Evolutionary conservation across 148 eudicot genomes (phyloP), one percentile per base, ranked within the genome.

Genomic region (Talinum fruticosum): DNA sequence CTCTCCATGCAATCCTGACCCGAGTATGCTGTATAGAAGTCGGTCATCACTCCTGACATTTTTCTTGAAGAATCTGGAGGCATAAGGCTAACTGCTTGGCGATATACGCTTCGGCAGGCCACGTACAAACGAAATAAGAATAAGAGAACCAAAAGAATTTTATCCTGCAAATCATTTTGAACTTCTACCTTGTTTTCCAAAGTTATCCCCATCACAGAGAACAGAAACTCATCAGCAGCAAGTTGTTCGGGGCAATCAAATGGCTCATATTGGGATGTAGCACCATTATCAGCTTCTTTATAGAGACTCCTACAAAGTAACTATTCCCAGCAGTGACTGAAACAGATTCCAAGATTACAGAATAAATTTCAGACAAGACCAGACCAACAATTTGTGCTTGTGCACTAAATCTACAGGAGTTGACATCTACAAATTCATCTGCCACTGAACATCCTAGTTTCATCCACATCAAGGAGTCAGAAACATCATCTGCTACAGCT

Each of bases 281-380:
- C 74, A 77, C 80, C 73, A 69, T 82, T 38, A 91, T 84, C 78
- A 96, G 75, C 71, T 83, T 84, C 66, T 86, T 83, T 64, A 90
- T 19, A 54, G 93, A 87, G 86, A 80, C 92, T 62, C 90, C 91
- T 49, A 92, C 72, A 16, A 84, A 84, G 72, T 84, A 83, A 83
- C 98, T 91, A 73, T 93, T 93, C 76, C 99, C 99, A 69, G 93
- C 45, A 66, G 92, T 90, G 62, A 90, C 85, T 72, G 86, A 76
- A 59, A 93, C 77, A 18, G 99, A 91, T 82, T 91, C 97, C 66
- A 96, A 79, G 84, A 96, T 77, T 78, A 90, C 76, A 71, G 85
- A 47, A 81, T 91, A 90, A 18, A 89, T 73, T 75, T 93, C 99
- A 74, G 91, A 88, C 61, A 96, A 83, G 75, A 86, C 89, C 77